Percentiles rank a stretch among this genome's conserved stretches.
Evolutionary conservation across 441 rosid species (phyloP).

Genomic region (Pelargonium citronellum): DNA sequence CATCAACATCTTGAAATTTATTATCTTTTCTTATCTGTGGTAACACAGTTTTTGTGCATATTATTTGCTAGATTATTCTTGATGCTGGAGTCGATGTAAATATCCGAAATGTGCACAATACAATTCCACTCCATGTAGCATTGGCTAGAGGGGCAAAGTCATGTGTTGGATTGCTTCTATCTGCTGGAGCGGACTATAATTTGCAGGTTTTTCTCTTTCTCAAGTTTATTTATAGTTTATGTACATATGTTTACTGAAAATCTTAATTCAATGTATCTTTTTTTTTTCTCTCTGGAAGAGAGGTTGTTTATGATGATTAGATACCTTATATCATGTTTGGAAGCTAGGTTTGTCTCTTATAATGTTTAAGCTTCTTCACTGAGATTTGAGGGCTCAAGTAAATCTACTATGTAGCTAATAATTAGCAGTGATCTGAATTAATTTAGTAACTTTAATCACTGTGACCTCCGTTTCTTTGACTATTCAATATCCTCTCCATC

Average conservation of each 20-base stretch:
- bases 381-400: neutral
- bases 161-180: conserved; percentile 83
- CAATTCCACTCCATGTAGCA: conserved; percentile 93
- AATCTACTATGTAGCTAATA: neutral
- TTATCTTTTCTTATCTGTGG: neutral
- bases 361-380: neutral
- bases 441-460: neutral
- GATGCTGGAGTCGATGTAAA: conserved; percentile 96
- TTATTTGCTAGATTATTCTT: conserved; percentile 67
- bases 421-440: neutral
- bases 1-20: neutral
- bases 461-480: neutral
- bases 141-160: conserved; percentile 89
- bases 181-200: conserved; percentile 85
- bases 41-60: conserved; percentile 13
- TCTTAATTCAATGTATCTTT: neutral
- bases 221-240: conserved; percentile 5
- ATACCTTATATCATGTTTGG: neutral
- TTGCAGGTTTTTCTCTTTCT: conserved; percentile 55
- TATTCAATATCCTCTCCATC: neutral
- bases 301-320: neutral
- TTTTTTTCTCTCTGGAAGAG: neutral
- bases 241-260: conserved; percentile 14
- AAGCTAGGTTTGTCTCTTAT: neutral
- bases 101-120: conserved; percentile 77